Conservation (phyloP, 2,329 filamentous ascomycete genomes). For the Nectriaceae sp. region DNA sequence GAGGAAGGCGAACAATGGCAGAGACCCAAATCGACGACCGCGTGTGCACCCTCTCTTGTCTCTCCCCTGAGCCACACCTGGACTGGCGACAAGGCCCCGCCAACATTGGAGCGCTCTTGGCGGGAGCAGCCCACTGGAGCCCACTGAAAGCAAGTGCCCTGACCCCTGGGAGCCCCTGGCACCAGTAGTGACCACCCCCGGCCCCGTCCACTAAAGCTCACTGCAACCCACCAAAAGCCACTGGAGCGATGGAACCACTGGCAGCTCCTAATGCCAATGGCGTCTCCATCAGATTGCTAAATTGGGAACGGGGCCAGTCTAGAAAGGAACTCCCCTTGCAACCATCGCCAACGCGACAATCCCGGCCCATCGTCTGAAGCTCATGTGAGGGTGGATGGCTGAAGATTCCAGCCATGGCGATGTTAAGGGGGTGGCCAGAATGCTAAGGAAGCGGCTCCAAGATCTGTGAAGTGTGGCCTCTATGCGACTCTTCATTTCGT, state of each 20-base stretch:
- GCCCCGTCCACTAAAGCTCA: neutral
- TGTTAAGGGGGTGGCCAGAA: too few relatives aligned
- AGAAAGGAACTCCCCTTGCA: neutral
- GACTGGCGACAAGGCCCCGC: neutral
- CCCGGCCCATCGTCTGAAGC: too few relatives aligned
- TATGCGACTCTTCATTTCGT: neutral
- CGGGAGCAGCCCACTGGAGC: neutral
- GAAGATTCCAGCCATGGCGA: too few relatives aligned
- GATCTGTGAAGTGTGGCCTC: too few relatives aligned
- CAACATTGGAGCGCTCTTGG: neutral
- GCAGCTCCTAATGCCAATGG: neutral
- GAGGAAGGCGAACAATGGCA: neutral
- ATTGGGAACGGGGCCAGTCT: neutral
- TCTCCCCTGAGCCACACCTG: neutral
- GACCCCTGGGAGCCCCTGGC: constrained; percentile 1
- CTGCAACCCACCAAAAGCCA: too few relatives aligned
- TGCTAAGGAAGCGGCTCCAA: too few relatives aligned
- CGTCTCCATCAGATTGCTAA: neutral
- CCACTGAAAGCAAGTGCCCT: neutral
- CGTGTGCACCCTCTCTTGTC: too few relatives aligned
- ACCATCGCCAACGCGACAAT: neutral
- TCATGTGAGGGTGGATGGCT: too few relatives aligned
- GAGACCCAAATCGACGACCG: neutral
- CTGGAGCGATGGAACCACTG: neutral
- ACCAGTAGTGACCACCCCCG: neutral